These are phyloP conservation scores for Haematococcus lacustris DNA, from an alignment of 139 green algal genomes.

Conservation along the genomic window DNA sequence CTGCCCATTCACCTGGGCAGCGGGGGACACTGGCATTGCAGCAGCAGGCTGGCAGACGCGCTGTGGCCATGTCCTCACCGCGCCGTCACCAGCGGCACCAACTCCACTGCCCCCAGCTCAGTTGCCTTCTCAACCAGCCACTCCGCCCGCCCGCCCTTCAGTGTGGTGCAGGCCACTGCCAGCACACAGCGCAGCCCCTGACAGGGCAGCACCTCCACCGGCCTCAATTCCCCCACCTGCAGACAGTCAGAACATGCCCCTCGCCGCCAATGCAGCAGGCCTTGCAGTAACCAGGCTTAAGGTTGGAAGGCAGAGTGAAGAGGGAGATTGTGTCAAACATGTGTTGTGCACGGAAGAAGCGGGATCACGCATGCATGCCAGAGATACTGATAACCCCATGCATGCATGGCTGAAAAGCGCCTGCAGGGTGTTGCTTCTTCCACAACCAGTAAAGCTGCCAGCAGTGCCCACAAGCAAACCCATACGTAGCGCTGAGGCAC, in stretches of 20 bases:
- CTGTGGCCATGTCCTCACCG: conserved; percentile 32
- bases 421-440: no score
- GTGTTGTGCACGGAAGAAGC: neutral
- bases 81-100: conserved; percentile 72
- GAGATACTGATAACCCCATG: neutral
- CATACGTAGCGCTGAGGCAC: neutral
- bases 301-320: no score
- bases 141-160: conserved; percentile 79
- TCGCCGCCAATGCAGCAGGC: no score
- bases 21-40: no score
- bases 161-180: conserved; percentile 55
- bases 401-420: neutral
- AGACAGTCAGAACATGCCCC: no score
- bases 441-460: no score
- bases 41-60: no score
- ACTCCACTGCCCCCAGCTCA: conserved; percentile 67
- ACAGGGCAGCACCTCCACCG: conserved; percentile 26
- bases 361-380: neutral
- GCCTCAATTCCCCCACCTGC: neutral
- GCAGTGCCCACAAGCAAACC: no score
- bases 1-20: no score
- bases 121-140: conserved; percentile 86
- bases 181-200: conserved; percentile 37
- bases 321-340: neutral
- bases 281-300: neutral